Base-by-base conservation (phyloP, 768 basidiomycete genomes). In the Pleurotus salmoneostramineus region DNA sequence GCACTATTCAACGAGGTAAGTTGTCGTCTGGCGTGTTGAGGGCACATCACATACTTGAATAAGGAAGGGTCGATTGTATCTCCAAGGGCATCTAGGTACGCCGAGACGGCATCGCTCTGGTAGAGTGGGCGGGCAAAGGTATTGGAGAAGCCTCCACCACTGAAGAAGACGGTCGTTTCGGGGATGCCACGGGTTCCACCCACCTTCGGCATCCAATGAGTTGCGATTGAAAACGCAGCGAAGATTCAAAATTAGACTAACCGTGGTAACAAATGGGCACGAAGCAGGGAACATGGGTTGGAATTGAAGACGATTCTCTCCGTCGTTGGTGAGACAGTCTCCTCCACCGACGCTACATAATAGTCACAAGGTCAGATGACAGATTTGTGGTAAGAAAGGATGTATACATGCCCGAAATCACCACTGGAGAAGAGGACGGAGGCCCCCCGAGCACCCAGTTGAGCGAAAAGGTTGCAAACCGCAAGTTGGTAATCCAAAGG, bases 381-480 rank as follows among this genome's bases (percentile, higher is more conserved):
- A 27, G 21, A 27, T 27, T 27, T 27, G 43, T 33, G n/a, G 36
- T 1, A 14, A 44, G 14, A 45, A 45, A 27, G 10, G 50, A 15
- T 6, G 45, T 47, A 14, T 7, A 76, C 77, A 21, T 75, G 79
- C 11, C 62, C 62, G 44, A 56, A 54, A 56, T 85, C 83, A 17
- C 85, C 83, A 17, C 80, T 79, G 34, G 75, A 70, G 67, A 83
- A 79, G 35, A 74, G 61, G 27, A 86, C 12, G 2, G 80, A 78
- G 12, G 77, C 69, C 2, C 84, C 84, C 0, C 82, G 77, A 15
- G 72, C 76, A 40, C 83, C 79, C 34, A 85, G 74, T 51, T 72
- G 68, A 0, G 78, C 79, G 50, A 85, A 81, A 6, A 69, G 72
- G 5, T 51, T 46, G 64, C 83, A 85, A n/a, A 75, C 74, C 46